phyloP scores from a whole-genome alignment of 1,284 basidiomycete species.

The Apiotrichum laibachii region DNA sequence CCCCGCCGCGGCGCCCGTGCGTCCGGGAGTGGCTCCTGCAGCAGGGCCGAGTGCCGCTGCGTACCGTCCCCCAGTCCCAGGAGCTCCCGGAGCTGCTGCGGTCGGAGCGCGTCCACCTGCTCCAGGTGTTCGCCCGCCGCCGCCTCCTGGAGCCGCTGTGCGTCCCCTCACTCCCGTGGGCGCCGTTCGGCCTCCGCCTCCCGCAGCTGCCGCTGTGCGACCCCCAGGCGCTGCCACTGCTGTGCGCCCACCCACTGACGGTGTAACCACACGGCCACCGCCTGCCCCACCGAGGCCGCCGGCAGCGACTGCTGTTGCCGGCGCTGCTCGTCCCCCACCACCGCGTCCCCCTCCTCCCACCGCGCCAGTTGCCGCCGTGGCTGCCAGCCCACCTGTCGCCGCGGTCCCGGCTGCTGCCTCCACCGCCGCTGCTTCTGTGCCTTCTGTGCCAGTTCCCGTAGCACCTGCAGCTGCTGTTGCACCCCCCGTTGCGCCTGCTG shows the following conservation, averaged over 20 bases:
- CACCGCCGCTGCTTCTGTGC: neutral
- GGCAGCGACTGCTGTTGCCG: neutral
- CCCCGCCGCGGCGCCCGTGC: neutral
- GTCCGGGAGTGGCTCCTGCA: neutral
- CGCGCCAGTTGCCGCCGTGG: neutral
- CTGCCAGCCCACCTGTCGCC: neutral
- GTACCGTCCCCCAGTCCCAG: too few relatives aligned
- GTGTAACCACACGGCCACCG: neutral
- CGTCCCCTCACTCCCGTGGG: neutral
- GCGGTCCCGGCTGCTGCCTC: neutral
- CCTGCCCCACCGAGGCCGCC: neutral
- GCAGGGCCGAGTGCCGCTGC: neutral
- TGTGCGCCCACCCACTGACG: neutral
- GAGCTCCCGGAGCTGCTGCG: too few relatives aligned
- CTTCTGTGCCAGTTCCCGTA: neutral
- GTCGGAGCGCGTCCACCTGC: too few relatives aligned
- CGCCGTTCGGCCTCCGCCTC: neutral
- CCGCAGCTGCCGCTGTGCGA: neutral
- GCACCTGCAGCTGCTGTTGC: neutral
- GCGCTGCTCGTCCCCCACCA: neutral
- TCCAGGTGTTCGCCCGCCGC: neutral
- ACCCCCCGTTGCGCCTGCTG: neutral
- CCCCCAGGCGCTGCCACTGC: neutral
- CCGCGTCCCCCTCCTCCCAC: neutral
- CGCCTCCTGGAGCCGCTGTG: constrained; percentile 1